phyloP scores from a whole-genome alignment of 2,329 filamentous ascomycete species.

The Trichoderma sp. region DNA sequence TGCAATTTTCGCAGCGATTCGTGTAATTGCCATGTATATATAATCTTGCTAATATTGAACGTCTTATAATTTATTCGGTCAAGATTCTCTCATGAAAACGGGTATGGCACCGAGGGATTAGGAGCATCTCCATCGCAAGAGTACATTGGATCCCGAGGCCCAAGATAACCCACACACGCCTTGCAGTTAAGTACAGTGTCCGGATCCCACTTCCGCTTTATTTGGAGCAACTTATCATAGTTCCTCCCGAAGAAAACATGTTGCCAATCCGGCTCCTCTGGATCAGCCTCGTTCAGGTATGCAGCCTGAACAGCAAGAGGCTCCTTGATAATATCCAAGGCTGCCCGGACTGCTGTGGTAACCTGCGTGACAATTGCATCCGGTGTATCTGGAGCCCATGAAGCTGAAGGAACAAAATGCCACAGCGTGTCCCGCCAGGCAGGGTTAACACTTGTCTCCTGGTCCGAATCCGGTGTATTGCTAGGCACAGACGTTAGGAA shows the following conservation, averaged over 20 bases:
- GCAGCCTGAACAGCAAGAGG: conserved; percentile 22
- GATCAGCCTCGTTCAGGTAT: conserved; percentile 52
- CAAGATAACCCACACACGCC: conserved; percentile 6
- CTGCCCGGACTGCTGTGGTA: background rate
- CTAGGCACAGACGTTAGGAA: background rate
- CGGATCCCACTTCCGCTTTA: conserved; percentile 50
- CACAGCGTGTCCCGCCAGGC: conserved; percentile 4
- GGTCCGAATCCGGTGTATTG: conserved; percentile 4
- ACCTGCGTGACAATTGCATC: background rate
- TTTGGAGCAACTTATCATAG: conserved; percentile 38
- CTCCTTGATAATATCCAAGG: background rate
- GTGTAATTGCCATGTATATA: no score
- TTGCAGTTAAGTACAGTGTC: conserved; percentile 19
- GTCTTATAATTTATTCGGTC: no score
- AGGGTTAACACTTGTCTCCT: conserved; percentile 7
- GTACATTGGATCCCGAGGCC: background rate
- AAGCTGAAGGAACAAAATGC: background rate
- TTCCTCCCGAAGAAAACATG: conserved; percentile 46
- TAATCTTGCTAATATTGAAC: no score
- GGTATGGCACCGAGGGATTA: background rate
- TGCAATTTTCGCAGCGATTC: no score
- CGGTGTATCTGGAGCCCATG: background rate
- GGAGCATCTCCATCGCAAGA: background rate
- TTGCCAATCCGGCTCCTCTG: conserved; percentile 44
- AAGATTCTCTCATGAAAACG: no score